Evolutionary conservation across 306 rosid species (phyloP), one percentile per base, ranked within the genome.

Genomic region (Boehmeria nivea): DNA sequence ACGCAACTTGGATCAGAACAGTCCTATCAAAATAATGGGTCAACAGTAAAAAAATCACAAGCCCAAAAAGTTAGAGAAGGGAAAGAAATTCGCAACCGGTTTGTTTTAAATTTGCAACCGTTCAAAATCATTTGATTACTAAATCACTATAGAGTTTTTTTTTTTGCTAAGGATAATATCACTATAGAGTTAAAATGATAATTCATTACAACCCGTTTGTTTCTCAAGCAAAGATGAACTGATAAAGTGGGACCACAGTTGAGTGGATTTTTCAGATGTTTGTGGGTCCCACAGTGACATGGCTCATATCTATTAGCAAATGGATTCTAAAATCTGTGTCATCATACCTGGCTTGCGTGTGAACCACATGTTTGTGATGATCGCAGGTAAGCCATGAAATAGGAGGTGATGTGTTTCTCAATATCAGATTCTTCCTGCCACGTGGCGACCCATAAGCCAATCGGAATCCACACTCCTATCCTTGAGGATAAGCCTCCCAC

Each of bases 381-480:
- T 66, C 67, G 69, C 73, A 66, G 67, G 73, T 64, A 64, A 48
- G 68, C 84, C 47, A 3, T 28, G 34, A n/a, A n/a, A n/a, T n/a
- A n/a, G n/a, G n/a, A n/a, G n/a, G n/a, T n/a, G n/a, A n/a, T n/a
- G n/a, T n/a, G n/a, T n/a, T 40, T 40, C 3, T 40, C 8, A 13
- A 9, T 40, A 9, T 11, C 15, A 40, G 91, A 83, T 83, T 83
- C 70, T 74, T 13, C 5, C 16, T 22, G 68, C 76, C 84, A 77
- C 82, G 70, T 80, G 87, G 81, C 87, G 67, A 2, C 33, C 43
- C 45, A 17, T 0, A 53, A 60, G 46, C 84, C 84, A 77, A 69
- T 69, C 43, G 19, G 61, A 25, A 49, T 44, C 53, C 71, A 22
- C 64, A 43, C 69, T 60, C 69, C 78, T 80, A 77, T 81, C 91